These are phyloP conservation scores for Adansonia gregorii DNA, from an alignment of 441 rosid species.

Conservation along the genomic window DNA sequence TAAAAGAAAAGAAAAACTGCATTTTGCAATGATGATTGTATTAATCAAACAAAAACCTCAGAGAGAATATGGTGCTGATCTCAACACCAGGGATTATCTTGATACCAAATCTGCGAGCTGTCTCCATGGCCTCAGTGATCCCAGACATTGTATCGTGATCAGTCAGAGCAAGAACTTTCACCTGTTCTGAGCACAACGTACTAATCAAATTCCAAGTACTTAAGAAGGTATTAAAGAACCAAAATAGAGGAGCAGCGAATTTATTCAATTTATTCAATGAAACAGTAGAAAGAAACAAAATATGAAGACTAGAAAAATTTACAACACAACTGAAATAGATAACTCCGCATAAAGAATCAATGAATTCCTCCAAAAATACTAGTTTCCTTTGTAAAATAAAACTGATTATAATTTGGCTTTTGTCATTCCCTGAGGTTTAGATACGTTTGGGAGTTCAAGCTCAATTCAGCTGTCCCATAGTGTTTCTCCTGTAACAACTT, in stretches of 20 bases:
- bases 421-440: neutral
- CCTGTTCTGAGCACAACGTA: constrained; percentile 61
- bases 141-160: constrained; percentile 95
- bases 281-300: neutral
- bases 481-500: neutral
- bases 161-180: constrained; percentile 89
- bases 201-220: constrained; percentile 34
- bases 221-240: constrained; percentile 17
- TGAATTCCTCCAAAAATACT: neutral
- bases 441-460: neutral
- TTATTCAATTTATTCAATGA: constrained; percentile 15
- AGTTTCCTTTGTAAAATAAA: neutral
- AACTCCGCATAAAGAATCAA: neutral
- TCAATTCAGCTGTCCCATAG: neutral
- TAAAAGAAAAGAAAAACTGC: neutral
- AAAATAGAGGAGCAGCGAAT: constrained; percentile 8
- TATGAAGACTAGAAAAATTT: constrained; percentile 3
- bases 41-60: constrained; percentile 49
- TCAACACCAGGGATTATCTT: constrained; percentile 92
- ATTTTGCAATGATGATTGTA: constrained; percentile 7
- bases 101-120: constrained; percentile 67
- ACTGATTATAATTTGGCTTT: neutral
- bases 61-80: constrained; percentile 79
- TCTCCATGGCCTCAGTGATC: constrained; percentile 84
- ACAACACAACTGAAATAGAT: neutral